Percentiles rank a stretch among this genome's conserved stretches.
phyloP scores from a whole-genome alignment of 306 rosid genomes.

The Lathyrus aphaca region DNA sequence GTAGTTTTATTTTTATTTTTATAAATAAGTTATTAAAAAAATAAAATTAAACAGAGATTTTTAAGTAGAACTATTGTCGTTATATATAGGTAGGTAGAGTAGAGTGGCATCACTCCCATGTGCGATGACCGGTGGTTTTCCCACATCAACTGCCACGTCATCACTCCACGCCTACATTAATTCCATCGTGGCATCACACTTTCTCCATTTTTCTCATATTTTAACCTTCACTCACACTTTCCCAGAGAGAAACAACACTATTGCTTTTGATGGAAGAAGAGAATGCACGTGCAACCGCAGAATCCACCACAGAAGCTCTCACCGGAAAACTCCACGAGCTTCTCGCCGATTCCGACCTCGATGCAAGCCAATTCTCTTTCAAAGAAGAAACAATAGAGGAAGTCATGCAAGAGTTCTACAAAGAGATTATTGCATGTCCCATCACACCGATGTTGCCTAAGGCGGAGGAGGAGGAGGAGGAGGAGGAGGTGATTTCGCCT shows the following conservation, averaged over 20 bases:
- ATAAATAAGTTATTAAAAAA: too few species aligned
- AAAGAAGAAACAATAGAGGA: conserved; percentile 42
- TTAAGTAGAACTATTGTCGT: neutral
- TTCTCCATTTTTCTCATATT: neutral
- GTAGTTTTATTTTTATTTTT: too few species aligned
- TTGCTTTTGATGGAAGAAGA: neutral
- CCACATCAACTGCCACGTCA: conserved; percentile 23
- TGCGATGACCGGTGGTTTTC: neutral
- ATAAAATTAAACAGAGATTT: too few species aligned
- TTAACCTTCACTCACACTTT: neutral
- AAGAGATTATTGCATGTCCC: conserved; percentile 30
- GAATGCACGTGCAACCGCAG: neutral
- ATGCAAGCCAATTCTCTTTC: conserved; percentile 5
- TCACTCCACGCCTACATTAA: neutral
- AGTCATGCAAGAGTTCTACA: conserved; percentile 50
- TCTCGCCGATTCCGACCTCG: conserved; percentile 36
- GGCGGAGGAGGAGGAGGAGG: neutral
- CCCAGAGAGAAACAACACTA: too few species aligned
- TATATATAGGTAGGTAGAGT: neutral
- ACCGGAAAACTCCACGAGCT: conserved; percentile 35
- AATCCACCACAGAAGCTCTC: conserved; percentile 16
- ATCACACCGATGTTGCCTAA: neutral
- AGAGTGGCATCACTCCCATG: neutral
- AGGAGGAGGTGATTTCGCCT: neutral
- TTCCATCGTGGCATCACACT: conserved; percentile 27